These are phyloP conservation scores for Rhizopogon sp. DNA, from an alignment of 768 basidiomycete species.

Conservation along the genomic window DNA sequence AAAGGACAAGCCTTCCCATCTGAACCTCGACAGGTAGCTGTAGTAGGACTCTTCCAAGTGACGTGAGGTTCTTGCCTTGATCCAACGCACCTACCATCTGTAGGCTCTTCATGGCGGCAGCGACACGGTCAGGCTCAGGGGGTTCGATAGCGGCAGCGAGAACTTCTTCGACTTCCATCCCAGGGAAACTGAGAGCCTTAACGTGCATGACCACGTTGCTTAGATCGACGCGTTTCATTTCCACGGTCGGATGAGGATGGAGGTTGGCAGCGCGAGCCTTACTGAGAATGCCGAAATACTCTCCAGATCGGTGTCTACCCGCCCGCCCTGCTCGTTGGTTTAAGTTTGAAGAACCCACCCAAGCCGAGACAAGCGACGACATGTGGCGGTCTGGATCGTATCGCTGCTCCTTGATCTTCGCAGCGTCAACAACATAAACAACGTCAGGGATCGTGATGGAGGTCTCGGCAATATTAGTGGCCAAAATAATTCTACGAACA, in stretches of 20 bases:
- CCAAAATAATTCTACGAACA: slow-evolving; percentile 81
- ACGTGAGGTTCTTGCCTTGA: slow-evolving; percentile 67
- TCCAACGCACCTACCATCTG: slow-evolving; percentile 88
- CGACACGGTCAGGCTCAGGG: slow-evolving; percentile 71
- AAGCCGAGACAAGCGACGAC: slow-evolving; percentile 84
- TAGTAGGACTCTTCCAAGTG: slow-evolving; percentile 82
- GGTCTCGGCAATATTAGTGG: slow-evolving; percentile 95
- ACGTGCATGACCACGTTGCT: slow-evolving; percentile 96
- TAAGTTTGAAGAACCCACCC: slow-evolving; percentile 87
- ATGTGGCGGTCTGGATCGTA: slow-evolving; percentile 89
- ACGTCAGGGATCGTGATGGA: slow-evolving; percentile 94
- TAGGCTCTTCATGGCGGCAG: slow-evolving; percentile 73
- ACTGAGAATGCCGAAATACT: slow-evolving; percentile 84
- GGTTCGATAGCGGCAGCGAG: slow-evolving; percentile 84
- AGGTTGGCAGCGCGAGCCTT: slow-evolving; percentile 54
- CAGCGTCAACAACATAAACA: slow-evolving; percentile 90
- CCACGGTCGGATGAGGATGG: slow-evolving; percentile 81
- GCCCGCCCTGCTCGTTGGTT: slow-evolving; percentile 92
- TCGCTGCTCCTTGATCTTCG: slow-evolving; percentile 80
- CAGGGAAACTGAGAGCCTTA: slow-evolving; percentile 87
- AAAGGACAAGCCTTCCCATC: slow-evolving; percentile 84
- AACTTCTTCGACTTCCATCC: slow-evolving; percentile 83
- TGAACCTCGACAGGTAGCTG: slow-evolving; percentile 88
- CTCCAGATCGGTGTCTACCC: slow-evolving; percentile 84
- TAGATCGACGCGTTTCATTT: slow-evolving; percentile 90